Base-by-base conservation (phyloP, 257 asterid genomes). In the Haberlea rhodopensis region DNA sequence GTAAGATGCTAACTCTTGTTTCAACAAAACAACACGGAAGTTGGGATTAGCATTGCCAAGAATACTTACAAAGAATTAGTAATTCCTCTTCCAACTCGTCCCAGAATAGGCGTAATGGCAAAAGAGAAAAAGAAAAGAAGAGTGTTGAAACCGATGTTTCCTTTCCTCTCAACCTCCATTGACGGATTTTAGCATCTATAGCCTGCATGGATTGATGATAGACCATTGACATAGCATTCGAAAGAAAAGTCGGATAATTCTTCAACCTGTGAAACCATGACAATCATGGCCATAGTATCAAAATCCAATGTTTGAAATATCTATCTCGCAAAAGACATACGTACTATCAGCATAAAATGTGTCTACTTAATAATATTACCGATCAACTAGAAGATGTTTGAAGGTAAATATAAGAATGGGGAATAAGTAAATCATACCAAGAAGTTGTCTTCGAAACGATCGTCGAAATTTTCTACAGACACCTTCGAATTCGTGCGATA, bases 161-260 rank as follows among this genome's bases (percentile, higher is more conserved):
- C 97, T 78, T 89, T 87, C 86, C 90, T 89, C 65, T 97, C 99
- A 9, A 72, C 71, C 56, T 96, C 99, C 99, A 89, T 67, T 89
- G 91, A 66, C 72, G 77, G 68, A 92, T 82, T 80, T 87, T 89
- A 62, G 86, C 82, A 76, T 89, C 91, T 62, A 77, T 75, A 75
- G 85, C 90, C 97, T 92, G 83, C 65, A 60, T 57, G 51, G 19
- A 43, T 6, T 18, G 20, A 8, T 65, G 21, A 13, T 6, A 52
- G 20, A 31, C 25, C 22, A 34, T 64, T 34, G 55, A 26, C 48
- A 29, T 63, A 37, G 57, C 27, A 53, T 51, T 62, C 4, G 8
- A 62, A 60, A 54, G 29, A 5, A 66, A 10, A 64, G 18, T 21
- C 74, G 7, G 76, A 62, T 73, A 89, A 70, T 80, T 84, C 97